phyloP scores from a whole-genome alignment of 768 basidiomycete genomes.

The Plicaturopsis crispa region DNA sequence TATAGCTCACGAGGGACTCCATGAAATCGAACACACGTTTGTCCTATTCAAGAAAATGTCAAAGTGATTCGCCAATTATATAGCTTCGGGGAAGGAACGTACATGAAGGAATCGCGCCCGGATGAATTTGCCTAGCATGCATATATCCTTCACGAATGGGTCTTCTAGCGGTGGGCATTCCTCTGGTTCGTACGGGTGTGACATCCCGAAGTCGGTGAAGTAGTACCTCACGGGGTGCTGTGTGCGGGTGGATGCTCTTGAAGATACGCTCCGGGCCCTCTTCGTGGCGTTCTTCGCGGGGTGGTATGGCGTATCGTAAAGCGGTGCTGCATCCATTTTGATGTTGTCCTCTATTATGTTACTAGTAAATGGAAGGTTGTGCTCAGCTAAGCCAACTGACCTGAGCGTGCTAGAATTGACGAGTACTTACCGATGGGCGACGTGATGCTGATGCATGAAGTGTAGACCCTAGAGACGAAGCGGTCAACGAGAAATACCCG shows the following conservation, averaged over 20 bases:
- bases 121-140: constrained; percentile 33
- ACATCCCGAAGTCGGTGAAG: constrained; percentile 31
- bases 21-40: constrained; percentile 9
- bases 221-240: constrained; percentile 12
- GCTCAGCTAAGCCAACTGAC: not conserved
- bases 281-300: constrained; percentile 5
- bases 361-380: not conserved
- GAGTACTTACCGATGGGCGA: constrained; percentile 7
- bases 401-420: too few species aligned
- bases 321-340: constrained; percentile 9
- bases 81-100: not conserved
- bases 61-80: not conserved
- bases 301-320: not conserved
- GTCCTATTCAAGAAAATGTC: not conserved
- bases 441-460: constrained; percentile 9
- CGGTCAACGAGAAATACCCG: not conserved
- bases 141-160: constrained; percentile 37
- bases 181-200: constrained; percentile 17
- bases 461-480: constrained; percentile 3
- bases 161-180: constrained; percentile 21
- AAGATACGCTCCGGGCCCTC: constrained; percentile 2
- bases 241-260: constrained; percentile 7
- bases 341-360: constrained; percentile 10
- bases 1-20: constrained; percentile 6
- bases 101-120: constrained; percentile 18